Conservation (phyloP, 768 basidiomycete species). For the Butyriboletus loyo region DNA sequence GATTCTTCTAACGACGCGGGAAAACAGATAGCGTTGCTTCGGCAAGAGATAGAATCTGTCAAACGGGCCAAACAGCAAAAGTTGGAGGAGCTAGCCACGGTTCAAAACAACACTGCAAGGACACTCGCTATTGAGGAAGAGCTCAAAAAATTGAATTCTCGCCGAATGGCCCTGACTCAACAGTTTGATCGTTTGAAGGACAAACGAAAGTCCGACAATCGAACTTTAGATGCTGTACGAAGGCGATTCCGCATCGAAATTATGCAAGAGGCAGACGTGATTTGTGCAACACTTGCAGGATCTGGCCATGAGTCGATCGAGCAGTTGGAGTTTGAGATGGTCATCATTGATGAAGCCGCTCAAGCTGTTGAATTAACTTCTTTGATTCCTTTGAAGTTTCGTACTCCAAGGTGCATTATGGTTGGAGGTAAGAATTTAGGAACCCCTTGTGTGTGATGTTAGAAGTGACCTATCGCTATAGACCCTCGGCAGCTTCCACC, state of each 20-base stretch:
- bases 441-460: background rate
- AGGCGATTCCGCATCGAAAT: conserved; percentile 72
- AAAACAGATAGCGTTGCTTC: conserved; percentile 55
- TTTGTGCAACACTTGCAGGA: conserved; percentile 92
- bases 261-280: conserved; percentile 86
- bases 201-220: conserved; percentile 73
- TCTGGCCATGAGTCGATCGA: conserved; percentile 87
- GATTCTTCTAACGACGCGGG: conserved; percentile 49
- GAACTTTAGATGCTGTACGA: conserved; percentile 79
- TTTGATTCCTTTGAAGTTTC: conserved; percentile 91
- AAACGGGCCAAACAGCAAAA: conserved; percentile 60
- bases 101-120: conserved; percentile 57
- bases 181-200: conserved; percentile 78
- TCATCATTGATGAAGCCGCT: conserved; percentile 97
- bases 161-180: conserved; percentile 60
- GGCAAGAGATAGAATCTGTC: conserved; percentile 66
- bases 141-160: conserved; percentile 60
- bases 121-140: conserved; percentile 64
- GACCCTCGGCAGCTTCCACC: conserved; percentile 96
- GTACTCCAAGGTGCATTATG: conserved; percentile 80
- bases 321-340: conserved; percentile 85
- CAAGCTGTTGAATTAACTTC: conserved; percentile 95
- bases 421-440: conserved; percentile 65
- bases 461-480: conserved; percentile 16
- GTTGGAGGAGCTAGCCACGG: conserved; percentile 52